Percentiles rank a stretch among this genome's conserved stretches.
Evolutionary conservation across 2,329 filamentous ascomycete species (phyloP).

Genomic region (Fusarium falciforme): DNA sequence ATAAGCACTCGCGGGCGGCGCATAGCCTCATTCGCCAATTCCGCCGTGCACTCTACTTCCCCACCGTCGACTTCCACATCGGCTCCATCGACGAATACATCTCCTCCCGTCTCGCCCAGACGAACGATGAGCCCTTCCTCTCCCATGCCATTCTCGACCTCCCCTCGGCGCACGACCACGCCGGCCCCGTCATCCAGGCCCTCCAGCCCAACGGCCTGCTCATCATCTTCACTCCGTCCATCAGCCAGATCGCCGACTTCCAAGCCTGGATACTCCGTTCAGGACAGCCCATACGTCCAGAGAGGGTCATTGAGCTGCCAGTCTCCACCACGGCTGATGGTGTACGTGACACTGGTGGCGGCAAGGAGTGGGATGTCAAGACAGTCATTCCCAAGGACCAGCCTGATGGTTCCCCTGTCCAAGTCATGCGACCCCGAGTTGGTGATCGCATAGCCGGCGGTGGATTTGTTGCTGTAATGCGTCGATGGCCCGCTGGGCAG

Average conservation of each 20-base stretch:
- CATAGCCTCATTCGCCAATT: constrained; percentile 74
- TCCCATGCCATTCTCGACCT: constrained; percentile 80
- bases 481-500: constrained; percentile 45
- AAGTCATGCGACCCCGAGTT: constrained; percentile 57
- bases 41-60: constrained; percentile 75
- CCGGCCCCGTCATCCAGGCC: constrained; percentile 62
- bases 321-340: constrained; percentile 52
- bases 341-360: constrained; percentile 60
- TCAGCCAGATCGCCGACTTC: constrained; percentile 80
- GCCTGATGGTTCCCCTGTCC: constrained; percentile 43
- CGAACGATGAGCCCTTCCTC: constrained; percentile 68
- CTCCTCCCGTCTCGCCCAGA: constrained; percentile 58
- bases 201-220: constrained; percentile 73
- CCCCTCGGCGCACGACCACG: constrained; percentile 67
- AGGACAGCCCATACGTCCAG: constrained; percentile 64
- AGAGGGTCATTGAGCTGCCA: constrained; percentile 70
- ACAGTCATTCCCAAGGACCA: constrained; percentile 51
- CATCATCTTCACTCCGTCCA: constrained; percentile 79
- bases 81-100: constrained; percentile 75
- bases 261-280: constrained; percentile 59
- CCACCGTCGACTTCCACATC: constrained; percentile 79
- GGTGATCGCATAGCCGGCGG: constrained; percentile 54
- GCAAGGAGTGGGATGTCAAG: constrained; percentile 73
- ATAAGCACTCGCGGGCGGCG: constrained; percentile 72
- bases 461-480: constrained; percentile 54